Conservation (phyloP, 2,329 filamentous ascomycete species). For the Balansia obtecta region DNA sequence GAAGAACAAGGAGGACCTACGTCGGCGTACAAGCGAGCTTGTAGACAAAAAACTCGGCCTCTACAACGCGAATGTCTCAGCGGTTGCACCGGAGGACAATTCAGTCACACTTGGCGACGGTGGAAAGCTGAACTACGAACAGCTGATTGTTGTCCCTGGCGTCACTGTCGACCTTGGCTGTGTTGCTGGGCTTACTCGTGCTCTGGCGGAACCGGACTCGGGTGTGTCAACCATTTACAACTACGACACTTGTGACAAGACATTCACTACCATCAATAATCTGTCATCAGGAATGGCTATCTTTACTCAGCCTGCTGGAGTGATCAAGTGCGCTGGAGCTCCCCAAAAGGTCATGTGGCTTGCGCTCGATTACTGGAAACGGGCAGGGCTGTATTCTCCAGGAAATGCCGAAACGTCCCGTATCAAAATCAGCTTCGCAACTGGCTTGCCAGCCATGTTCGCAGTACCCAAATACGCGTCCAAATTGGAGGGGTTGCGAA, state of each 20-base stretch:
- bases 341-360: constrained; percentile 53
- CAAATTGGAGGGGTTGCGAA: constrained; percentile 38
- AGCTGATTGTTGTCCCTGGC: constrained; percentile 50
- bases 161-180: constrained; percentile 37
- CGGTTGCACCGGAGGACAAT: constrained; percentile 44
- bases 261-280: constrained; percentile 33
- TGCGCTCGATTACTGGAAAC: constrained; percentile 46
- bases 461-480: constrained; percentile 47
- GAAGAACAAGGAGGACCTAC: constrained; percentile 48
- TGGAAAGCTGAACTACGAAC: constrained; percentile 46
- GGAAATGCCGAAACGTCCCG: constrained; percentile 23
- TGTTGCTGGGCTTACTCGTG: constrained; percentile 44
- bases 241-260: constrained; percentile 43
- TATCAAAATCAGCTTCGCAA: constrained; percentile 42
- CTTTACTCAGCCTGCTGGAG: constrained; percentile 46
- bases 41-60: constrained; percentile 49
- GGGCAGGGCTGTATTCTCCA: constrained; percentile 32
- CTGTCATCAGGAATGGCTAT: constrained; percentile 39
- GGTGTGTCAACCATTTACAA: constrained; percentile 45
- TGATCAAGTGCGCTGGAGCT: constrained; percentile 48
- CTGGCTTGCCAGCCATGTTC: constrained; percentile 44
- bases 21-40: constrained; percentile 34
- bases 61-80: constrained; percentile 39
- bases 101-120: constrained; percentile 41
- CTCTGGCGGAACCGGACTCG: constrained; percentile 33